Percentiles rank a stretch among this genome's conserved stretches.
These are phyloP conservation scores for Exophiala oligosperma DNA, from an alignment of 2,329 filamentous ascomycete species.

Conservation along the genomic window DNA sequence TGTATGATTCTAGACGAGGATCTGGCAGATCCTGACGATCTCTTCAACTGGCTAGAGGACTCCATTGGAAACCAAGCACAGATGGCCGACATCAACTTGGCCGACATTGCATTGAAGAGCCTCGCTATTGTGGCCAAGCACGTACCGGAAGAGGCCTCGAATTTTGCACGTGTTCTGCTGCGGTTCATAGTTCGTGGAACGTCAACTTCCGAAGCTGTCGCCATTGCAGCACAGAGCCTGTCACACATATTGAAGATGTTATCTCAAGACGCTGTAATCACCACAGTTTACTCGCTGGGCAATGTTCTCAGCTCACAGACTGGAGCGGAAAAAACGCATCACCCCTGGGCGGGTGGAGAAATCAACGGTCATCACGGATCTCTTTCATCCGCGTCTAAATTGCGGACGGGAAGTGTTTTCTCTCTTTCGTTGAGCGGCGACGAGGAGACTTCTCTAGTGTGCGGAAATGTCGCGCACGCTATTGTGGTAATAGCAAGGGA, in stretches of 20 bases:
- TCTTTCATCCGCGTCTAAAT: slow-evolving; percentile 32
- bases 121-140: slow-evolving; percentile 79
- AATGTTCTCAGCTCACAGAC: slow-evolving; percentile 82
- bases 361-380: slow-evolving; percentile 30
- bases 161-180: slow-evolving; percentile 75
- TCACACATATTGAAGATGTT: slow-evolving; percentile 78
- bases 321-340: slow-evolving; percentile 47
- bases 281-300: slow-evolving; percentile 92
- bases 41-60: slow-evolving; percentile 84
- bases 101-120: slow-evolving; percentile 74
- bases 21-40: slow-evolving; percentile 71
- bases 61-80: slow-evolving; percentile 75
- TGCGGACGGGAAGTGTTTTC: slow-evolving; percentile 72
- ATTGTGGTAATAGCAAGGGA: slow-evolving; percentile 85
- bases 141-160: slow-evolving; percentile 70
- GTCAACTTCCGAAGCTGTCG: slow-evolving; percentile 67
- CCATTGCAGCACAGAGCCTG: slow-evolving; percentile 78
- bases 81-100: slow-evolving; percentile 77
- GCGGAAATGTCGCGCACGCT: slow-evolving; percentile 88
- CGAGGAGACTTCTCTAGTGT: slow-evolving; percentile 74
- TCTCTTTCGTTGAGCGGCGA: slow-evolving; percentile 74
- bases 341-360: slow-evolving; percentile 22
- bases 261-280: slow-evolving; percentile 91
- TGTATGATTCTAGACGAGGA: slow-evolving; percentile 82
- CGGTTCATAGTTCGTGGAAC: slow-evolving; percentile 85